Base-by-base conservation (phyloP, 2,329 filamentous ascomycete species). In the Aureobasidium sp. region DNA sequence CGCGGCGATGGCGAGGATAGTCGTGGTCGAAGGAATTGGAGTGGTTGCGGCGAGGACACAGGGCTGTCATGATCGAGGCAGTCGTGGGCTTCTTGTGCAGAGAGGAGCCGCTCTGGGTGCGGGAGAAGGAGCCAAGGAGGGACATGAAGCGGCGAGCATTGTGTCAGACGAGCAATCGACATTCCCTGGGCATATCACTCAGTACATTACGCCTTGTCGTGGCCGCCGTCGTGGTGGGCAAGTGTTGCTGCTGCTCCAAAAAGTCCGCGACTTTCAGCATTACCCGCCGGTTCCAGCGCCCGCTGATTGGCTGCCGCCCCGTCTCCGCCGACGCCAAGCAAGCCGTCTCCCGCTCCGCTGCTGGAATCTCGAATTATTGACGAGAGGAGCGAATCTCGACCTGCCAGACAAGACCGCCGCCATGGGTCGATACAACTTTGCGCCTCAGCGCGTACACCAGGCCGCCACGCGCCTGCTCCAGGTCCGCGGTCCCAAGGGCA, bases 71-170 rank as follows among this genome's bases (percentile, higher is more conserved):
- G 48, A 63, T 73, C 76, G 72, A 71, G 76, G 71, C 72, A 77
- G 76, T 75, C 76, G 75, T 27, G 25, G 47, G 25, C 47, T 41
- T 27, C 47, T 27, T 44, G 48, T 53, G 34, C 42, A 45, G 48
- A 61, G 48, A 48, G 29, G 50, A 47, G 25, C 44, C 37, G 61
- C 55, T 73, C 75, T 72, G 67, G 74, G 71, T 69, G 76, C 79
- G 77, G 72, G 80, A 76, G 74, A 80, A 77, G 75, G 76, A 77
- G 76, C 78, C 78, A 77, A 81, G 73, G 76, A 80, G 76, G 82
- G 81, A 84, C 85, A 87, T 87, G 83, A 82, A 81, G 80, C 71
- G 76, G 73, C 77, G 77, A 75, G 79, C 84, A 87, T 86, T 68
- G 78, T 85, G 82, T 76, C 74, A 75, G 54, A 57, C 41, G 37